Percentiles rank a stretch among this genome's conserved stretches.
Conservation (phyloP, 805 yeast genomes). For the Kodamaea leandrae region DNA sequence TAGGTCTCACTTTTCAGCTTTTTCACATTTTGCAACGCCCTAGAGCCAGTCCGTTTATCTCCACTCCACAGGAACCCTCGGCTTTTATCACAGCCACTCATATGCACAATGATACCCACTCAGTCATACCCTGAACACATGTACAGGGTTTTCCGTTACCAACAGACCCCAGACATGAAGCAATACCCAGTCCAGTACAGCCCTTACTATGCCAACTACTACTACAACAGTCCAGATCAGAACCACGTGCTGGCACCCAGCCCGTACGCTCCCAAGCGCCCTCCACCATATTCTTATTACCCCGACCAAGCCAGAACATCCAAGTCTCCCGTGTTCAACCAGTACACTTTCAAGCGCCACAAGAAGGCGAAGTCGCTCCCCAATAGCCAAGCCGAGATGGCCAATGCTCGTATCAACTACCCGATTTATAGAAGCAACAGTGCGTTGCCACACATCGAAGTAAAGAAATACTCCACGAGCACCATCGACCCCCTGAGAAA, state of each 20-base stretch:
- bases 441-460: slow-evolving; percentile 12
- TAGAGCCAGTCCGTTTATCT: too few relatives aligned
- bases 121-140: not conserved
- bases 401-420: slow-evolving; percentile 12
- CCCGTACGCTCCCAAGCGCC: not conserved
- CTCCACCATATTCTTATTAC: too few relatives aligned
- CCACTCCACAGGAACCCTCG: too few relatives aligned
- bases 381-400: slow-evolving; percentile 3
- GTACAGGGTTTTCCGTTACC: not conserved
- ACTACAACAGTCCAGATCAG: not conserved
- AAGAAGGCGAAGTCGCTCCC: slow-evolving; percentile 8
- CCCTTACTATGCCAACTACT: not conserved
- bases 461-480: slow-evolving; percentile 64
- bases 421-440: slow-evolving; percentile 11
- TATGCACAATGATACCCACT: not conserved
- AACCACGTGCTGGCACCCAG: too few relatives aligned
- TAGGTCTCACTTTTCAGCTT: too few relatives aligned
- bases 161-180: not conserved
- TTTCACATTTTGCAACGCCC: too few relatives aligned
- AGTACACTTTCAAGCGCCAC: slow-evolving; percentile 9
- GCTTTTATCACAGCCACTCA: too few relatives aligned
- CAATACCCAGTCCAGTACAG: not conserved
- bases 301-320: too few relatives aligned
- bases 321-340: slow-evolving; percentile 4
- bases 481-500: slow-evolving; percentile 62